These are phyloP conservation scores for Pluteus cervinus DNA, from an alignment of 768 basidiomycete genomes.

Conservation along the genomic window DNA sequence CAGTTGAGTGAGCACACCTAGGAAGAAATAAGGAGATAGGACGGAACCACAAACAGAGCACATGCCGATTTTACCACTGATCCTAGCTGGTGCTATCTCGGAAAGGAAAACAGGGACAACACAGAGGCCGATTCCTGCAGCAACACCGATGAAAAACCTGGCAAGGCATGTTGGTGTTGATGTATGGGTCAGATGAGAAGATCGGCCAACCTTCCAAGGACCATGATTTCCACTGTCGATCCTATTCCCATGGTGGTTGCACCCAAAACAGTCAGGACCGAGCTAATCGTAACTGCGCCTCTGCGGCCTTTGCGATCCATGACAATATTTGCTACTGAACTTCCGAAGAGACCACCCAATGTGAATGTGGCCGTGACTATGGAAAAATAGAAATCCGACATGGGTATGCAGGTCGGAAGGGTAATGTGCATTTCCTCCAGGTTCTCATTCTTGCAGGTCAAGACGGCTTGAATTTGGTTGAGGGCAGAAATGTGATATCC, in stretches of 20 bases:
- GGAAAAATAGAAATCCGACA: conserved; percentile 75
- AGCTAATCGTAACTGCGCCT: conserved; percentile 55
- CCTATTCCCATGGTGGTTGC: conserved; percentile 63
- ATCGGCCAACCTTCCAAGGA: conserved; percentile 55
- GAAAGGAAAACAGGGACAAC: conserved; percentile 83
- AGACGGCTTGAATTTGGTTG: conserved; percentile 78
- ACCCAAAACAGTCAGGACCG: conserved; percentile 51
- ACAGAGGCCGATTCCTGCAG: conserved; percentile 68
- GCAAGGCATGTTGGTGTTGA: conserved; percentile 3
- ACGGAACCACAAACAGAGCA: conserved; percentile 2
- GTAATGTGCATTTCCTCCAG: no score
- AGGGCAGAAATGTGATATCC: conserved; percentile 92
- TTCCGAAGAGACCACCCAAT: conserved; percentile 79
- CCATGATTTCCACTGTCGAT: conserved; percentile 45
- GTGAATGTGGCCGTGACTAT: conserved; percentile 83
- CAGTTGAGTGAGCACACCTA: conserved; percentile 78
- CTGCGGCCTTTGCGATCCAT: conserved; percentile 72
- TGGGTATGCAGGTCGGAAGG: conserved; percentile 72
- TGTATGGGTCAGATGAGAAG: conserved; percentile 1
- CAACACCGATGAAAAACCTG: conserved; percentile 64
- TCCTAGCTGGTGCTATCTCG: conserved; percentile 74
- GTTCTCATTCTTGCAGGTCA: conserved; percentile 60
- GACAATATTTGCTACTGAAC: conserved; percentile 55
- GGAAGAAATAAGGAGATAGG: neutral
- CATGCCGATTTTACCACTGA: conserved; percentile 70